These are phyloP conservation scores for Cladosporium sp. DNA, from an alignment of 2,329 filamentous ascomycete species.

Conservation along the genomic window DNA sequence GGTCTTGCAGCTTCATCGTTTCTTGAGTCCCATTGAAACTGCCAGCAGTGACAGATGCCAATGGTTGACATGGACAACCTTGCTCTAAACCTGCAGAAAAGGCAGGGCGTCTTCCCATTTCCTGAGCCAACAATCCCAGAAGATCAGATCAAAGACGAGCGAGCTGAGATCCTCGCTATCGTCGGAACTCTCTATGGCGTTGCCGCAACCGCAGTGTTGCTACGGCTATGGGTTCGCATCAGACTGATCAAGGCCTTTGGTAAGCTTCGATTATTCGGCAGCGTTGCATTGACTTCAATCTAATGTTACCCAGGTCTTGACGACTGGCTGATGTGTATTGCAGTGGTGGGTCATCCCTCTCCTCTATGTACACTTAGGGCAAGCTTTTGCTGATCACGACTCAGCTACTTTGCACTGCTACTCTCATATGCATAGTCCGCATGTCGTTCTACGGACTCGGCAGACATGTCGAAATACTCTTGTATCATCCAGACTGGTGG, in stretches of 20 bases:
- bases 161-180: background rate
- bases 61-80: too few relatives aligned
- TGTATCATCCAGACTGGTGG: background rate
- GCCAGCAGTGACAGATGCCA: too few relatives aligned
- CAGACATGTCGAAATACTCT: background rate
- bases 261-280: background rate
- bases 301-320: too few relatives aligned
- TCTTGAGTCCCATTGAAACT: too few relatives aligned
- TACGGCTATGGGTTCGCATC: background rate
- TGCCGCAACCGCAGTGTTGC: background rate
- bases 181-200: conserved; percentile 1
- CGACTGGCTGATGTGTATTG: too few relatives aligned
- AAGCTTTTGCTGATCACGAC: background rate
- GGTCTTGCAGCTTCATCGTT: too few relatives aligned
- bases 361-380: too few relatives aligned
- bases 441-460: background rate
- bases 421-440: background rate
- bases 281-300: too few relatives aligned
- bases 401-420: background rate
- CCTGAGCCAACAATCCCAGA: background rate
- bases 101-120: too few relatives aligned
- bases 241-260: background rate
- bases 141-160: background rate
- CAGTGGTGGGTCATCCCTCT: too few relatives aligned
- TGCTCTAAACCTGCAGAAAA: too few relatives aligned